Evolutionary conservation across 495 filamentous ascomycete genomes (phyloP).

Genomic region (Tuber indicum): DNA sequence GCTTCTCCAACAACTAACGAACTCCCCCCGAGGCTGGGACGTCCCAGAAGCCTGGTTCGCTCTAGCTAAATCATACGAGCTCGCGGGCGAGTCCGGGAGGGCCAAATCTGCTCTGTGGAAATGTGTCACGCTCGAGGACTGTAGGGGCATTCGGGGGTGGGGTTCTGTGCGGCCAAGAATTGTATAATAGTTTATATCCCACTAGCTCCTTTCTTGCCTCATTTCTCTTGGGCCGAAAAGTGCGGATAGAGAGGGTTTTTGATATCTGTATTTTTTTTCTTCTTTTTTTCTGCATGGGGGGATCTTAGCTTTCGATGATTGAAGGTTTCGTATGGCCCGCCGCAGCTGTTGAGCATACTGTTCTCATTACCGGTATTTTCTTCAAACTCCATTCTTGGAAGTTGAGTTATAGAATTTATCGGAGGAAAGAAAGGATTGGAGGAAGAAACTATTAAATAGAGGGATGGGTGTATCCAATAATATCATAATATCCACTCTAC

Average conservation of each 20-base stretch:
- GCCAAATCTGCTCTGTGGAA: constrained; percentile 73
- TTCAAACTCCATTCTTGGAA: background rate
- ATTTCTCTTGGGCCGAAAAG: background rate
- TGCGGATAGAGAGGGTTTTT: background rate
- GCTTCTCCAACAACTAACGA: constrained; percentile 73
- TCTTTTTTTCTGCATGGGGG: background rate
- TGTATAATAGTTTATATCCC: constrained; percentile 15
- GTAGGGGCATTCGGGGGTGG: constrained; percentile 51
- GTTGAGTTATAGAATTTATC: background rate
- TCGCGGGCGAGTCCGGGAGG: constrained; percentile 73
- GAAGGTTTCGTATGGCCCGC: background rate
- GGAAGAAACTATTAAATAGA: background rate
- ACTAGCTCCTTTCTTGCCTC: background rate
- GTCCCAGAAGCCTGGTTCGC: constrained; percentile 91
- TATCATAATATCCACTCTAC: background rate
- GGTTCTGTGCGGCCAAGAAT: constrained; percentile 24
- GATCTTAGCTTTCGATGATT: background rate
- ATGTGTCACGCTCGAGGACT: constrained; percentile 69
- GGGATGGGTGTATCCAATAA: background rate
- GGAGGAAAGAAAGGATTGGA: background rate
- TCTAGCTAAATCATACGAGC: constrained; percentile 79
- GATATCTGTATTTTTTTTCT: background rate
- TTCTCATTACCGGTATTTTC: background rate
- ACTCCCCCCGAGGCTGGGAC: constrained; percentile 81
- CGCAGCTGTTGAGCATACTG: background rate